Conservation (phyloP, 176 grass and related monocot genomes). For the Typha latifolia region DNA sequence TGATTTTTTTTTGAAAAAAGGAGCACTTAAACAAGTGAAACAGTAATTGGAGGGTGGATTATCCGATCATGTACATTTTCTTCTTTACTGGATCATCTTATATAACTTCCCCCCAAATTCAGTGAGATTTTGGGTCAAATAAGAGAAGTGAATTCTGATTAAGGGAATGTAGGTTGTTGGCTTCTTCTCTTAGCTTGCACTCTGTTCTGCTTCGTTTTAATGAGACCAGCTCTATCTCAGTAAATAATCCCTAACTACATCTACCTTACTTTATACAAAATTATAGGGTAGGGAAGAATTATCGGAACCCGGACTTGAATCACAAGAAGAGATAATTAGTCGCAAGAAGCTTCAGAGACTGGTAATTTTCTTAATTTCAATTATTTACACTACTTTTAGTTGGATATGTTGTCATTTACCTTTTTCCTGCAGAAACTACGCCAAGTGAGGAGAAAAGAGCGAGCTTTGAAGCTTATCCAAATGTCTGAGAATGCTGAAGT, state of each 20-base stretch:
- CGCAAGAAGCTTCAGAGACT: not conserved
- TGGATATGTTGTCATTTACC: not conserved
- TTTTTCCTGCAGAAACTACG: conserved; percentile 11
- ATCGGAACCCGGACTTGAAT: not conserved
- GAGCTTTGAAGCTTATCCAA: conserved; percentile 8
- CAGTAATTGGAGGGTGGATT: too few species aligned
- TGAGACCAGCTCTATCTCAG: not conserved
- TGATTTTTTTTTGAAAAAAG: too few species aligned
- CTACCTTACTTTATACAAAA: not conserved
- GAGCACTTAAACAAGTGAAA: too few species aligned
- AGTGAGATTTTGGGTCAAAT: not conserved
- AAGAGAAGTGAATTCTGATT: not conserved
- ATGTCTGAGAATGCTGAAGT: conserved; percentile 16
- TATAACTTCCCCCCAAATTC: not conserved
- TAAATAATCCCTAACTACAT: not conserved
- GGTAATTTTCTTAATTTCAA: not conserved
- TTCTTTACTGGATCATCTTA: too few species aligned
- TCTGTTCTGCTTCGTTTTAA: not conserved
- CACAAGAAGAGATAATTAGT: not conserved
- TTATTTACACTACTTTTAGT: not conserved
- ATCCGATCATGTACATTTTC: too few species aligned
- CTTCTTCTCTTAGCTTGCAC: not conserved
- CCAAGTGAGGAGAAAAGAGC: not conserved
- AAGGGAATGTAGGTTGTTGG: not conserved
- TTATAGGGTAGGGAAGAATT: not conserved